Evolutionary conservation across 2,329 filamentous ascomycete genomes (phyloP).

Genomic region (Hawksworthiomyces lignivorus): DNA sequence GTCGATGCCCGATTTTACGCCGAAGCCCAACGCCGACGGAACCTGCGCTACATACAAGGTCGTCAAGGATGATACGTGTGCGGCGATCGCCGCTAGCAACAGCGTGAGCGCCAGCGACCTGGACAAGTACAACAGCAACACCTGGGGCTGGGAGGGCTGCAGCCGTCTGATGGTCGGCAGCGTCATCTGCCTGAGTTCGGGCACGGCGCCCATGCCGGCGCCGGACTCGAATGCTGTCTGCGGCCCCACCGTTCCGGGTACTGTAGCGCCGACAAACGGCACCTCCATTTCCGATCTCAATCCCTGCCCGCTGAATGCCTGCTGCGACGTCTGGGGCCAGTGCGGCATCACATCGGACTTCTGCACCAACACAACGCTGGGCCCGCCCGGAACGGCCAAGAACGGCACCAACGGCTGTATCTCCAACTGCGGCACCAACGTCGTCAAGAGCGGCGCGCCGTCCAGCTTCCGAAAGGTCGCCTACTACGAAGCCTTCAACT

Average conservation of each 20-base stretch:
- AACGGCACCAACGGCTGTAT: slow-evolving; percentile 29
- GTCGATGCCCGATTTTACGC: slow-evolving; percentile 24
- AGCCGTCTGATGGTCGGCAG: slow-evolving; percentile 17
- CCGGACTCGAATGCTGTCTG: slow-evolving; percentile 24
- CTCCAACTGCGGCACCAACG: slow-evolving; percentile 31
- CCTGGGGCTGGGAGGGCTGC: slow-evolving; percentile 31
- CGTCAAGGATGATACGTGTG: slow-evolving; percentile 25
- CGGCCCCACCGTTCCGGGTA: slow-evolving; percentile 25
- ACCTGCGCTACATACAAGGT: slow-evolving; percentile 27
- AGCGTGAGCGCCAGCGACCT: slow-evolving; percentile 5
- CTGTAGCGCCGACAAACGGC: slow-evolving; percentile 15
- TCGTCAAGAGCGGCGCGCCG: slow-evolving; percentile 16
- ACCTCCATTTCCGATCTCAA: slow-evolving; percentile 18
- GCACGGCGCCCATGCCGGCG: slow-evolving; percentile 26
- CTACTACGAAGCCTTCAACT: slow-evolving; percentile 29
- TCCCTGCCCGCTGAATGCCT: slow-evolving; percentile 23
- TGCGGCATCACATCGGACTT: slow-evolving; percentile 38
- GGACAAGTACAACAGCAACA: slow-evolving; percentile 26
- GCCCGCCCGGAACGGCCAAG: slow-evolving; percentile 24
- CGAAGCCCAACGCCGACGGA: slow-evolving; percentile 27
- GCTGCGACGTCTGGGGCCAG: slow-evolving; percentile 32
- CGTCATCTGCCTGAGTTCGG: slow-evolving; percentile 27
- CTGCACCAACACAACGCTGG: slow-evolving; percentile 22
- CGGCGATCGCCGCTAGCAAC: slow-evolving; percentile 21
- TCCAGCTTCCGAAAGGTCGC: slow-evolving; percentile 15